Base-by-base conservation (phyloP, 768 basidiomycete species). In the Piloderma croceum region DNA sequence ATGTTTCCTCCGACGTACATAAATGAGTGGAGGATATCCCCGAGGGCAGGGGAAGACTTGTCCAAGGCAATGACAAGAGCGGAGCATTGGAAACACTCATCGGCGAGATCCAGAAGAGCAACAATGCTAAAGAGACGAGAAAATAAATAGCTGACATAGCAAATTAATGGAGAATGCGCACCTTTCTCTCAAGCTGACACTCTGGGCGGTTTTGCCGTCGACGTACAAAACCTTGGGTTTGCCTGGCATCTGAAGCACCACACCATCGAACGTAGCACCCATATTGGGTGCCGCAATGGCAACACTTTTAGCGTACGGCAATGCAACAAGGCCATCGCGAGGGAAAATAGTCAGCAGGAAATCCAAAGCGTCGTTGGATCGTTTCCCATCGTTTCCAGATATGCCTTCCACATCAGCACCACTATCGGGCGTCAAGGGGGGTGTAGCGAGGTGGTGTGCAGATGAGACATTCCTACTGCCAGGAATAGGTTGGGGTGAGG, bases 1-100 rank as follows among this genome's bases (percentile, higher is more conserved):
- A 93, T 83, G 36, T 74, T 77, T 41, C 87, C 90, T 47, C 90
- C 90, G 38, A 92, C 86, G 62, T 93, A 93, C 86, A 93, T 88
- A 47, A 93, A 72, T 36, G 90, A 84, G 56, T 93, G 91, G 25
- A 93, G 68, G 42, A 91, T 68, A 53, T 79, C 77, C 50, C 82
- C 76, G 40, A 92, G 71, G 40, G 73, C 75, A 13, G 78, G 74
- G 31, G 80, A 83, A 1, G 79, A 71, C 50, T 83, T 77, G 60
- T 89, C 85, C 41, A 93, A 68, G 25, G 74, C 83, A 48, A 93
- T 89, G 45, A 91, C 74, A 31, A 93, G 73, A 13, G 83, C 79
- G 31, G 75, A 74, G 61, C 89, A 90, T 51, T 73, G 73, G 31
- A 93, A 70, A 42, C 74, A 79, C 61, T 92, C 90, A 60, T 89